These are phyloP conservation scores for Penicillium bovifimosum DNA, from an alignment of 495 filamentous ascomycete species.

Conservation along the genomic window DNA sequence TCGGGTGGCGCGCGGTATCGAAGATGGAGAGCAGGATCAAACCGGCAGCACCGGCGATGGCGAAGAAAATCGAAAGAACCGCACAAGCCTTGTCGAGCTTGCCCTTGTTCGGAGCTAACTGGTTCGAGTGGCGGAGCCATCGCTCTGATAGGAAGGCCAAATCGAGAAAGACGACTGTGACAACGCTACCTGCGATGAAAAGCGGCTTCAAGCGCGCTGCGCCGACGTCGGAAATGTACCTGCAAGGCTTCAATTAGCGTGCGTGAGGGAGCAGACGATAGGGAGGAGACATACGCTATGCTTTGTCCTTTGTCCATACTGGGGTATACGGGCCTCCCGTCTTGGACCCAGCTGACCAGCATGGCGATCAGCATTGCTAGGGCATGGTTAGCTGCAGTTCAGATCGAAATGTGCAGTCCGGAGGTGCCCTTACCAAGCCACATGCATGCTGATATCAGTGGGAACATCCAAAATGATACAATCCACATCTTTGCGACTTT, in stretches of 20 bases:
- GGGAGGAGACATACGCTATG: constrained; percentile 58
- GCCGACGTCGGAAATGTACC: constrained; percentile 76
- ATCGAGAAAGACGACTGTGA: constrained; percentile 82
- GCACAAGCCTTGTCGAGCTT: constrained; percentile 64
- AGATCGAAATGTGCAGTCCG: constrained; percentile 16
- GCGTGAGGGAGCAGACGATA: background rate
- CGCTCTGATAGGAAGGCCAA: constrained; percentile 74
- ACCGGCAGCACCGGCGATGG: constrained; percentile 68
- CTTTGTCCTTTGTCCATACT: constrained; percentile 60
- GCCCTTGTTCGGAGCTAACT: constrained; percentile 65
- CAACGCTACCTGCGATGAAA: constrained; percentile 72
- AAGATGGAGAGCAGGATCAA: constrained; percentile 80
- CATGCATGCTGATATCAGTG: constrained; percentile 68
- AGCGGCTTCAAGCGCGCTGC: constrained; percentile 71
- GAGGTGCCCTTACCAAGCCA: constrained; percentile 60
- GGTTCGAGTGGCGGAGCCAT: constrained; percentile 71
- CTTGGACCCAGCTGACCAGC: constrained; percentile 62
- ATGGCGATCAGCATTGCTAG: constrained; percentile 62
- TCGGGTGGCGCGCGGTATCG: constrained; percentile 63
- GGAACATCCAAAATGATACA: constrained; percentile 67
- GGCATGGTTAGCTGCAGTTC: background rate
- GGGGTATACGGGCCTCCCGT: constrained; percentile 55
- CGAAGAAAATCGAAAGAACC: constrained; percentile 62
- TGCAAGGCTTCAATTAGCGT: constrained; percentile 7
- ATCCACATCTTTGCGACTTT: constrained; percentile 39